Percentiles rank a stretch among this genome's conserved stretches.
Conservation (phyloP, 148 eudicot species). For the Chenopodium formosanum region DNA sequence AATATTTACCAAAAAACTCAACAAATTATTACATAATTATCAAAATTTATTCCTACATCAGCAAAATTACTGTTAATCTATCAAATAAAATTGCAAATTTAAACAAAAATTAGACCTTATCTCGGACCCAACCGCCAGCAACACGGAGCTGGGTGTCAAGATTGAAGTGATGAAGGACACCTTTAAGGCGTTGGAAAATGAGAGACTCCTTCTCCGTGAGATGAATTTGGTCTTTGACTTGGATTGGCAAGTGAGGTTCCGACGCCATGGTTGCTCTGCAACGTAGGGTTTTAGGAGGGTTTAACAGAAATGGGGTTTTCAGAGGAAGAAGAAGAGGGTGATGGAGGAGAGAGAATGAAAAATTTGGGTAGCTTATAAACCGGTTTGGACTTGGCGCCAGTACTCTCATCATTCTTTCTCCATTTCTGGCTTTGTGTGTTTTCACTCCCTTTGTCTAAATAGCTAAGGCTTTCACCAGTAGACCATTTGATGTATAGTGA, state of each 20-base stretch:
- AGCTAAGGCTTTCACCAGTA: no score
- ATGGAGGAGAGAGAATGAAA: constrained; percentile 4
- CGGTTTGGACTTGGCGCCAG: constrained; percentile 16
- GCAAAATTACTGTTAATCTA: no score
- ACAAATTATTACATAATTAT: background rate
- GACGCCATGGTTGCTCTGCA: constrained; percentile 31
- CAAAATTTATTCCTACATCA: background rate
- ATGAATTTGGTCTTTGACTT: constrained; percentile 59
- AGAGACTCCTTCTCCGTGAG: constrained; percentile 61
- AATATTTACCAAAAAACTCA: background rate
- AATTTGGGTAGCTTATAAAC: constrained; percentile 13
- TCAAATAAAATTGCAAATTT: no score
- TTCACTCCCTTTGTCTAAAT: background rate
- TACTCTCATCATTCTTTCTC: constrained; percentile 3
- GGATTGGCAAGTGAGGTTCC: constrained; percentile 27
- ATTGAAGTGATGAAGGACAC: constrained; percentile 54
- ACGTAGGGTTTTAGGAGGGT: constrained; percentile 38
- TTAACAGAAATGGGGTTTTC: constrained; percentile 15
- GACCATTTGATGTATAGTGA: no score
- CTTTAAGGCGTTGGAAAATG: constrained; percentile 63
- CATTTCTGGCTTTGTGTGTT: background rate
- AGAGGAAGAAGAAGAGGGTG: constrained; percentile 9
- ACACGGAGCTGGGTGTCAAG: constrained; percentile 85
- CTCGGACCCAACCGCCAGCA: constrained; percentile 99
- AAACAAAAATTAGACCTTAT: constrained; percentile 50